Evolutionary conservation across 2,329 filamentous ascomycete species (phyloP).

Genomic region (Hypocrella siamensis): DNA sequence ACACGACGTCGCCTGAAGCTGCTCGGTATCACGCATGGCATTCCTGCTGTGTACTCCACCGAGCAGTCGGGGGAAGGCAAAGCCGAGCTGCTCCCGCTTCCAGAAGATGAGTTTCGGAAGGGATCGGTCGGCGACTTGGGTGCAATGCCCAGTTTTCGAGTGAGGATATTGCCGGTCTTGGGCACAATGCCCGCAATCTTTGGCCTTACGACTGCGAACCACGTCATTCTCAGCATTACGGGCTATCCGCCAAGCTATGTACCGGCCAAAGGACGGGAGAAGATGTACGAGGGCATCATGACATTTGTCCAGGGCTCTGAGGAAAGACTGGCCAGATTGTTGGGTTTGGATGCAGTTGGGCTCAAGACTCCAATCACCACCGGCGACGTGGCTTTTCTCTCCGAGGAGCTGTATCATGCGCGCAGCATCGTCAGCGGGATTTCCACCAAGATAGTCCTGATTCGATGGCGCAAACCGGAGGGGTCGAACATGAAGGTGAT

Average conservation of each 20-base stretch:
- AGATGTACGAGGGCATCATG: conserved; percentile 79
- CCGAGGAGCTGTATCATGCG: conserved; percentile 78
- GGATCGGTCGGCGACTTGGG: conserved; percentile 76
- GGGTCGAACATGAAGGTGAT: conserved; percentile 40
- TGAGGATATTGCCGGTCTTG: conserved; percentile 85
- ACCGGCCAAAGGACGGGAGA: conserved; percentile 67
- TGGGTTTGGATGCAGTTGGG: conserved; percentile 33
- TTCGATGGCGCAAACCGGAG: conserved; percentile 60
- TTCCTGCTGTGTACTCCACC: conserved; percentile 83
- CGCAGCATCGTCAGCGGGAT: conserved; percentile 73
- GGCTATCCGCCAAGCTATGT: conserved; percentile 80
- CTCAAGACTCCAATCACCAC: conserved; percentile 64
- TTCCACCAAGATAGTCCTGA: conserved; percentile 61
- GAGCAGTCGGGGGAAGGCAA: conserved; percentile 86
- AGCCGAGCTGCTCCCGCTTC: conserved; percentile 70
- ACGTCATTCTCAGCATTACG: conserved; percentile 68
- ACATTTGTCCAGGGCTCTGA: conserved; percentile 62
- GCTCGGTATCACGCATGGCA: conserved; percentile 65
- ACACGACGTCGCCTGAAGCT: conserved; percentile 68
- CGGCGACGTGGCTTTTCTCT: conserved; percentile 71
- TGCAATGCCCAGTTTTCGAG: conserved; percentile 80
- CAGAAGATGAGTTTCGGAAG: conserved; percentile 77
- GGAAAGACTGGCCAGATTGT: conserved; percentile 50
- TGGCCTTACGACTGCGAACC: conserved; percentile 80
- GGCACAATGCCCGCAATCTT: conserved; percentile 98